Conservation (phyloP, 306 rosid species). For the Oemleria cerasiformis region DNA sequence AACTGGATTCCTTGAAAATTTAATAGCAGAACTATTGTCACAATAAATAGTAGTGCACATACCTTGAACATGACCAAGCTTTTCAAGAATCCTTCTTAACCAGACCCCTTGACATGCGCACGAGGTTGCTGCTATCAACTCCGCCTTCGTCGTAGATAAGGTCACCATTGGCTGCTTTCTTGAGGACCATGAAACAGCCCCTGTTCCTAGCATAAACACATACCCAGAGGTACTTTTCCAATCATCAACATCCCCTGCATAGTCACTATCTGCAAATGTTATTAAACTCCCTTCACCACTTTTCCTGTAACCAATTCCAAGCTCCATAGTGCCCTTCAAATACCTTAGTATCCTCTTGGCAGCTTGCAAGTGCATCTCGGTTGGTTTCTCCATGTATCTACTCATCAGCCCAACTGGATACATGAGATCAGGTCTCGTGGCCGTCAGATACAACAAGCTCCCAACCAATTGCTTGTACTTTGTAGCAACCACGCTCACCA, state of each 20-base stretch:
- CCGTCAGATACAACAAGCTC: no score
- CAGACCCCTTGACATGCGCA: no score
- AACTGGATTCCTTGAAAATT: background rate
- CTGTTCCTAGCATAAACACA: background rate
- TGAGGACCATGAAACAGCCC: background rate
- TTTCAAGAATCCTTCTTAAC: background rate
- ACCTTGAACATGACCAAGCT: background rate
- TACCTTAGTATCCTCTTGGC: background rate
- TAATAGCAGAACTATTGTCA: background rate
- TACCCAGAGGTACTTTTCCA: background rate
- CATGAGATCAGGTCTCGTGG: no score
- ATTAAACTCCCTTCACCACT: no score
- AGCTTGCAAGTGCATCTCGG: background rate
- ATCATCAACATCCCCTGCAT: background rate
- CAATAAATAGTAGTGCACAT: background rate
- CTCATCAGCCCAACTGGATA: no score
- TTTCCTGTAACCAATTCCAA: no score
- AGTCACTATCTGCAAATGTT: no score
- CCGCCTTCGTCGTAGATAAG: background rate
- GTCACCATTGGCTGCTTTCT: background rate
- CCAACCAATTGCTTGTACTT: no score
- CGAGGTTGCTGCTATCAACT: background rate
- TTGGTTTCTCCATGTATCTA: background rate
- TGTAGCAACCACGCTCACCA: background rate
- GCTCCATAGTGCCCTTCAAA: background rate